Percentiles rank a stretch among this genome's conserved stretches.
These are phyloP conservation scores for Aspergillus fumigatus DNA, from an alignment of 2,329 filamentous ascomycete species.

Conservation along the genomic window DNA sequence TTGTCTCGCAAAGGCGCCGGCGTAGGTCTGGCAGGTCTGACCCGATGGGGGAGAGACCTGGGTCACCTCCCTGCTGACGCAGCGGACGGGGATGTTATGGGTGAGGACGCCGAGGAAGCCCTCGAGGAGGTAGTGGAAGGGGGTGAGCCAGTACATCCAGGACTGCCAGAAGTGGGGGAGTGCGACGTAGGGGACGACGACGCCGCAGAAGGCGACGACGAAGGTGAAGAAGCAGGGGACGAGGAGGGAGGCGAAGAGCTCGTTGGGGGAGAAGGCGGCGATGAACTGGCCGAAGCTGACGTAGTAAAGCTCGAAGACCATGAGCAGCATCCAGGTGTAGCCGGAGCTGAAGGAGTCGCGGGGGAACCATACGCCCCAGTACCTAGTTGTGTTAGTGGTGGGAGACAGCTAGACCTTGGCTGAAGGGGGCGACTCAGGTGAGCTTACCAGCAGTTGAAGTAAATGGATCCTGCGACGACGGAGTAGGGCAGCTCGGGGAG, in stretches of 20 bases:
- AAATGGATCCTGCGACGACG: constrained; percentile 60
- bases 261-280: constrained; percentile 62
- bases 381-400: constrained; percentile 33
- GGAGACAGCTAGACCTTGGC: background rate
- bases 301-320: constrained; percentile 64
- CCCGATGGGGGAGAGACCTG: constrained; percentile 57
- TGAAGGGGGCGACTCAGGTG: too few species aligned
- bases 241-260: constrained; percentile 60
- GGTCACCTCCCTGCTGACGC: constrained; percentile 54
- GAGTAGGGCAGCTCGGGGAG: constrained; percentile 68
- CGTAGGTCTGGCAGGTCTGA: constrained; percentile 58
- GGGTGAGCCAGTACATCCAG: constrained; percentile 65
- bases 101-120: constrained; percentile 55
- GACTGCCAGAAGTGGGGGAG: constrained; percentile 63
- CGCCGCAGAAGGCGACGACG: constrained; percentile 68
- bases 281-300: constrained; percentile 64
- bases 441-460: constrained; percentile 59
- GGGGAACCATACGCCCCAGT: constrained; percentile 52
- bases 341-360: constrained; percentile 55
- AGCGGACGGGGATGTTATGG: constrained; percentile 53
- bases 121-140: constrained; percentile 64
- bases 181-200: constrained; percentile 62
- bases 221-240: constrained; percentile 68
- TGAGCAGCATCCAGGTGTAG: constrained; percentile 59
- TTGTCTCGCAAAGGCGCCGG: constrained; percentile 47